Percentiles rank a stretch among this genome's conserved stretches.
These are phyloP conservation scores for Cucumis hystrix DNA, from an alignment of 306 rosid species.

Conservation along the genomic window DNA sequence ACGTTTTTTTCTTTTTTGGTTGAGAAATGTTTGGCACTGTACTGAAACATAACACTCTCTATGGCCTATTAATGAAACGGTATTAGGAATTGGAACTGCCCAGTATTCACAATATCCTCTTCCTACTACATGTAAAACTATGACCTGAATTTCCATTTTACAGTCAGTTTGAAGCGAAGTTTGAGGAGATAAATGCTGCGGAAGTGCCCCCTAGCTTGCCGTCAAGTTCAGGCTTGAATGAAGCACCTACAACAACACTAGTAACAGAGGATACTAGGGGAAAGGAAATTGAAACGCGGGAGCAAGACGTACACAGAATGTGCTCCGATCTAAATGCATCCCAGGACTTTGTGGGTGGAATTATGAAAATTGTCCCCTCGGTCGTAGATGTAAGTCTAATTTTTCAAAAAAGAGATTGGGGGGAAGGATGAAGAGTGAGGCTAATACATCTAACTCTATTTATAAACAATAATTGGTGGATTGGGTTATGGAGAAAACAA, in stretches of 20 bases:
- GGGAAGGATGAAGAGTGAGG: not conserved
- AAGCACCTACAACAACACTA: conserved; percentile 23
- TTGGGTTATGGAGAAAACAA: not conserved
- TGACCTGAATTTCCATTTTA: not conserved
- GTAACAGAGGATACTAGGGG: conserved; percentile 32
- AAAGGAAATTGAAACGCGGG: conserved; percentile 34
- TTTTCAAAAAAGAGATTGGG: not conserved
- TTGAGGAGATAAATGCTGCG: conserved; percentile 74
- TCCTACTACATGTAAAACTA: not conserved
- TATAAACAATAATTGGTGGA: not conserved
- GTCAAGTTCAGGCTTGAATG: conserved; percentile 41
- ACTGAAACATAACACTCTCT: conserved; percentile 3
- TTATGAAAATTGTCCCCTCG: conserved; percentile 96
- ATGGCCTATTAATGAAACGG: conserved; percentile 9
- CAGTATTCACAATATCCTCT: conserved; percentile 2
- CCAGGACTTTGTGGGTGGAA: conserved; percentile 74
- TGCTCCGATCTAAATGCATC: conserved; percentile 38
- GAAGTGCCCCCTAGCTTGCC: conserved; percentile 47
- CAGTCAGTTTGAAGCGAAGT: conserved; percentile 95
- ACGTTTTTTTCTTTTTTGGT: not conserved
- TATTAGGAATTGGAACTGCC: conserved; percentile 8
- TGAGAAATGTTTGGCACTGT: not conserved
- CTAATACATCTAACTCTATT: not conserved
- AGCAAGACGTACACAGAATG: conserved; percentile 37
- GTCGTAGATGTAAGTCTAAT: conserved; percentile 70